Evolutionary conservation across 768 basidiomycete genomes (phyloP).

Genomic region (Butyriboletus loyo): DNA sequence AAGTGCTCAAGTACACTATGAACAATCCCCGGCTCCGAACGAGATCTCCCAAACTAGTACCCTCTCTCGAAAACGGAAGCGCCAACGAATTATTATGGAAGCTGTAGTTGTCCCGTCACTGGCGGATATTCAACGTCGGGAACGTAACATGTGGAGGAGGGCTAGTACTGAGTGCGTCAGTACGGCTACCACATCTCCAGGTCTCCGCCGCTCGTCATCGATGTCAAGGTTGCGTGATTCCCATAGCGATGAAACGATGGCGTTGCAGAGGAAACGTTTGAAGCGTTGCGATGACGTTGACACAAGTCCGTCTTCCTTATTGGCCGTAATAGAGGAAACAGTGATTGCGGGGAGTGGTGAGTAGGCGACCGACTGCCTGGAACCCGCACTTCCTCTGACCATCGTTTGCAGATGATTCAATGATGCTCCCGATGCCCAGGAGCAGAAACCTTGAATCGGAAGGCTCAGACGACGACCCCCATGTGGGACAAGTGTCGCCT

Average conservation of each 20-base stretch:
- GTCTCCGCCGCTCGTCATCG: constrained; percentile 28
- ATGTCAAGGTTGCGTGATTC: constrained; percentile 19
- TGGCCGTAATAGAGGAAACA: constrained; percentile 25
- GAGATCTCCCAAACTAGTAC: constrained; percentile 4
- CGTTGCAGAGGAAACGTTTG: constrained; percentile 21
- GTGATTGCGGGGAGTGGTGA: constrained; percentile 35
- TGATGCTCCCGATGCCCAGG: constrained; percentile 28
- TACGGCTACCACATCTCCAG: constrained; percentile 1
- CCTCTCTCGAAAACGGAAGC: constrained; percentile 37
- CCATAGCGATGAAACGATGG: constrained; percentile 10
- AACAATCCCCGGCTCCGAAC: not conserved
- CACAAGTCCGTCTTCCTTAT: constrained; percentile 12
- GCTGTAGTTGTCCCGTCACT: constrained; percentile 48
- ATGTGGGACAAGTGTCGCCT: constrained; percentile 66
- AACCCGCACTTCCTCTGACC: constrained; percentile 2
- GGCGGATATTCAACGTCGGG: constrained; percentile 23
- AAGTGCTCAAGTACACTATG: constrained; percentile 2
- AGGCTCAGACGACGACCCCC: constrained; percentile 63
- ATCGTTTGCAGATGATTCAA: constrained; percentile 44
- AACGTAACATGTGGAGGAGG: constrained; percentile 18
- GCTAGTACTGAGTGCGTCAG: constrained; percentile 15
- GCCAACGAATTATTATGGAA: constrained; percentile 50
- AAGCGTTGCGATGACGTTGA: constrained; percentile 22
- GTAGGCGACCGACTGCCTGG: not conserved
- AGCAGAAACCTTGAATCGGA: constrained; percentile 17